Percentiles rank a stretch among this genome's conserved stretches.
These are phyloP conservation scores for Aegilops speltoides DNA, from an alignment of 176 grass and related monocot genomes.

Conservation along the genomic window DNA sequence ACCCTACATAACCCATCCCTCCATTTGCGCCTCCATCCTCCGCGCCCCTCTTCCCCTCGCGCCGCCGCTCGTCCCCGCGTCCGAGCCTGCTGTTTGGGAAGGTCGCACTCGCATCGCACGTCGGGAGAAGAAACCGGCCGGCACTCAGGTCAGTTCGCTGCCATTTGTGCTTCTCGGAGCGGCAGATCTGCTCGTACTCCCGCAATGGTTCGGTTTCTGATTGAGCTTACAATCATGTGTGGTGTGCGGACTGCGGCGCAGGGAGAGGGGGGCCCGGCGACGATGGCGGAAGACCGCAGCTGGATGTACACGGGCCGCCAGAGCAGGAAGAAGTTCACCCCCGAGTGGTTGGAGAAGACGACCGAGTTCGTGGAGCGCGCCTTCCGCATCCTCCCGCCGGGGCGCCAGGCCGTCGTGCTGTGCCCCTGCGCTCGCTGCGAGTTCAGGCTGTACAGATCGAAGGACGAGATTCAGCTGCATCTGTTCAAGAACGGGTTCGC, in stretches of 20 bases:
- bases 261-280: neutral
- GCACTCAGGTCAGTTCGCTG: neutral
- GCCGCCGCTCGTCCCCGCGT: neutral
- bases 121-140: neutral
- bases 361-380: neutral
- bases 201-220: neutral
- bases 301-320: neutral
- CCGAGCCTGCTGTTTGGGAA: neutral
- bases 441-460: too few species aligned
- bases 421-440: neutral
- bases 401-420: too few species aligned
- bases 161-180: neutral
- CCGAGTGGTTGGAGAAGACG: neutral
- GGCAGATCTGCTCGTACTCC: neutral
- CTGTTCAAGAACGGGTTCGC: too few species aligned
- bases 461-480: too few species aligned
- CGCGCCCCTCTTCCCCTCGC: neutral
- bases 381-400: neutral
- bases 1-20: neutral
- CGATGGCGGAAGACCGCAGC: slow-evolving; percentile 3
- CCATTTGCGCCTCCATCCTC: neutral
- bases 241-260: neutral
- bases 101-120: neutral
- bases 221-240: neutral
- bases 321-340: neutral